Conservation (phyloP, 1,284 basidiomycete species). For the Cystobasidium pallidum region DNA sequence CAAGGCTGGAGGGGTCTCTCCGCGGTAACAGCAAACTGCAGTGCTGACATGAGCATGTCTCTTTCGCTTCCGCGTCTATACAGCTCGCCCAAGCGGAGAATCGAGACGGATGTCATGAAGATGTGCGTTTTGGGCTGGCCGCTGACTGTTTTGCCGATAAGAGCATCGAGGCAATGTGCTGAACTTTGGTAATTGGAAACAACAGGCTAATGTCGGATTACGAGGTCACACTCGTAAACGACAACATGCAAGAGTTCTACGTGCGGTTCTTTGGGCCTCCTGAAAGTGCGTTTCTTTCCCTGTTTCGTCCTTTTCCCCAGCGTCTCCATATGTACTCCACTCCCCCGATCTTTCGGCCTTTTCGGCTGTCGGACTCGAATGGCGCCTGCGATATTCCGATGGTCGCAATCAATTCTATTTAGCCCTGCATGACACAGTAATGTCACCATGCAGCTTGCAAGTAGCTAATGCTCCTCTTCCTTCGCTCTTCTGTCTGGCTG, state of each 20-base stretch:
- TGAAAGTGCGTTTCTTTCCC: slow-evolving; percentile 77
- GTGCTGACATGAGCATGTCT: slow-evolving; percentile 17
- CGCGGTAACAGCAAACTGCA: no score
- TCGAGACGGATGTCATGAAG: slow-evolving; percentile 99
- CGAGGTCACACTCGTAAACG: slow-evolving; percentile 94
- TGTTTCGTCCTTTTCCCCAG: not conserved
- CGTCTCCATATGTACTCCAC: no score
- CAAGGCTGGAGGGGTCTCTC: no score
- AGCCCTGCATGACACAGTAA: no score
- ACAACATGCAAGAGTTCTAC: slow-evolving; percentile 98
- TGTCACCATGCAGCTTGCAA: no score
- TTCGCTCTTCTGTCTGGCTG: no score
- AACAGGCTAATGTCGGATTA: slow-evolving; percentile 95
- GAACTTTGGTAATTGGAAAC: no score
- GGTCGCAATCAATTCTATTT: not conserved
- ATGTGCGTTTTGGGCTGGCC: slow-evolving; percentile 67
- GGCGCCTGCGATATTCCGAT: slow-evolving; percentile 14
- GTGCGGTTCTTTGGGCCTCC: slow-evolving; percentile 91
- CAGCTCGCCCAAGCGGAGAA: slow-evolving; percentile 83
- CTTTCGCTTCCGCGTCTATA: slow-evolving; percentile 51
- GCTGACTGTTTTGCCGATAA: no score
- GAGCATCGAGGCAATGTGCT: not conserved
- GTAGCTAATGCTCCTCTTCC: no score
- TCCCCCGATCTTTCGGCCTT: slow-evolving; percentile 15
- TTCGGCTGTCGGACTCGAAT: not conserved